Conservation (phyloP, 2,329 filamentous ascomycete genomes). For the Ceratocystis ficicola region DNA sequence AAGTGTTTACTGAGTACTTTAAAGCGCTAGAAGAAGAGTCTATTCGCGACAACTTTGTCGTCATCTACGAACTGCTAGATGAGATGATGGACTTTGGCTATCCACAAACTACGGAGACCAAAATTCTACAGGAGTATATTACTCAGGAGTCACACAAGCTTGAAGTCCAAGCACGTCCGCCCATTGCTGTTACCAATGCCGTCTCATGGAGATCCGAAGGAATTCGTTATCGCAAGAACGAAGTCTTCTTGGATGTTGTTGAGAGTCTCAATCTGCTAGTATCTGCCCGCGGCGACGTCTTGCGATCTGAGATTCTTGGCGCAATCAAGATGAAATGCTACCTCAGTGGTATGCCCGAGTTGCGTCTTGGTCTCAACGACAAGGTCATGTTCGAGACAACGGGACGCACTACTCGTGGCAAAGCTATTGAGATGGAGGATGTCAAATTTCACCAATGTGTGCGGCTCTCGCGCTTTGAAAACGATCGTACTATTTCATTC, state of each 20-base stretch:
- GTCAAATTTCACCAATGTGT: conserved; percentile 99
- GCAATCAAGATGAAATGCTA: conserved; percentile 99
- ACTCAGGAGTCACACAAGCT: conserved; percentile 98
- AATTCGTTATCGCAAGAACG: conserved; percentile 97
- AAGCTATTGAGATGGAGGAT: conserved; percentile 98
- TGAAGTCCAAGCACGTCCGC: conserved; percentile 87
- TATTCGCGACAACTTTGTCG: conserved; percentile 97
- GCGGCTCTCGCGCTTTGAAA: conserved; percentile 88
- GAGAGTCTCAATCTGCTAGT: conserved; percentile 95
- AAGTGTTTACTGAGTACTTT: conserved; percentile 99
- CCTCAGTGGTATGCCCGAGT: conserved; percentile 91
- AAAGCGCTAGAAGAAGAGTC: conserved; percentile 98
- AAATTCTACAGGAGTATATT: conserved; percentile 98
- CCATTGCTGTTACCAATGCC: conserved; percentile 95
- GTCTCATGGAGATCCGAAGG: conserved; percentile 97
- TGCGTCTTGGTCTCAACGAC: conserved; percentile 89
- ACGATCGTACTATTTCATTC: conserved; percentile 96
- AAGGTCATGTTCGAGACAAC: conserved; percentile 99
- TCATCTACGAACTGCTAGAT: conserved; percentile 96
- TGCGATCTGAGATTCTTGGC: conserved; percentile 90
- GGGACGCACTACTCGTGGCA: conserved; percentile 81
- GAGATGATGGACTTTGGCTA: conserved; percentile 99
- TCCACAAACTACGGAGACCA: conserved; percentile 93
- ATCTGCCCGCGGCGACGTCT: conserved; percentile 83
- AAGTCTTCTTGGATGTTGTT: conserved; percentile 95